Base-by-base conservation (phyloP, 1,284 basidiomycete genomes). In the Leccinum insigne region DNA sequence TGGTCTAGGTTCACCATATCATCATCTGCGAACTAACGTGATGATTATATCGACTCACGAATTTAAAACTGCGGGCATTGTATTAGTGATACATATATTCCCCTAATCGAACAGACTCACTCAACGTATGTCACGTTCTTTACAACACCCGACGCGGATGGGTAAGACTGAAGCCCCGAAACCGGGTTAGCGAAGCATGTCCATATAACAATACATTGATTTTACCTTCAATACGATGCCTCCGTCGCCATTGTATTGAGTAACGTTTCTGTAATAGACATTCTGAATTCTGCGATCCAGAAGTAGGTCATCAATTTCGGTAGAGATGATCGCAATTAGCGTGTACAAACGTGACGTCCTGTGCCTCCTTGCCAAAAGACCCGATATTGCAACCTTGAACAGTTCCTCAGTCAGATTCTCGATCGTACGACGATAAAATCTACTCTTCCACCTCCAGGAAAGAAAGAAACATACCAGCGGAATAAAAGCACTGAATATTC, bases 351-450 rank as follows among this genome's bases (percentile, higher is more conserved):
- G 21, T 63, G 35, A 42, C 70, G 23, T 4, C 35, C 18, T n/a
- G 40, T 5, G 4, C 47, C 6, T 14, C 4, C 11, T 35, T 1
- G 6, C 63, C 70, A 59, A 73, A 72, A 11, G 63, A 70, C 18
- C 66, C 61, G 14, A 71, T 63, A 35, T 70, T 72, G 14, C 71
- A 66, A 6, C 70, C 70, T 73, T 32, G 2, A 13, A 26, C n/a
- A 60, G 8, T 6, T 42, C 9, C 32, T 16, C 5, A 38, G 49
- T 63, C 49, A 63, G 57, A 2, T 21, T 26, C 32, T 14, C 21
- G 18, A 42, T 8, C n/a, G 13, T 13, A 11, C 18, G 38, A 58
- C 4, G 10, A 58, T 10, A 0, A 2, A 52, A 7, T 52, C 6
- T 11, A 3, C 16, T 47, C 44, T 14, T 44, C 16, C 44, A 10